phyloP scores from a whole-genome alignment of 2,329 filamentous ascomycete species.

The Colletotrichum kahawae region DNA sequence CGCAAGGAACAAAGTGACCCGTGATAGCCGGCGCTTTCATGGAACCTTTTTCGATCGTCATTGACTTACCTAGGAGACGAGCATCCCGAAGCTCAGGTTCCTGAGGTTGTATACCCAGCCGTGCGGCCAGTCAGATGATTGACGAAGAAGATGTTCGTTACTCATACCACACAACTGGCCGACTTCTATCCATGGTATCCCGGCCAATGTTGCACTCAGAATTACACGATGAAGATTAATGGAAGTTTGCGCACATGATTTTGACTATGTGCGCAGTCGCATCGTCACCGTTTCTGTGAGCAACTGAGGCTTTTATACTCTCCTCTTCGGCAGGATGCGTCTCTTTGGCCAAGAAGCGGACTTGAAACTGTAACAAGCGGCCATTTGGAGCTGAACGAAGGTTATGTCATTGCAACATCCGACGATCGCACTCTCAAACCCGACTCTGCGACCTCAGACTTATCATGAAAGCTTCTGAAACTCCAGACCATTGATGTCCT shows the following conservation, averaged over 20 bases:
- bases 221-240: not conserved
- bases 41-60: not conserved
- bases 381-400: not conserved
- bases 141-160: not conserved
- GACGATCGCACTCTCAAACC: not conserved
- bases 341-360: not conserved
- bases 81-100: not conserved
- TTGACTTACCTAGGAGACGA: not conserved
- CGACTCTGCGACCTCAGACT: not conserved
- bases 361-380: rapidly evolving
- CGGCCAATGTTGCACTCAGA: not conserved
- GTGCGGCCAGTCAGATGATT: not conserved
- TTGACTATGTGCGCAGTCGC: not conserved
- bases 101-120: not conserved
- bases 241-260: not conserved
- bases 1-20: not conserved
- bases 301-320: rapidly evolving
- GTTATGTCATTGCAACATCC: not conserved
- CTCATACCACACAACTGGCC: not conserved
- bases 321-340: rapidly evolving
- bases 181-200: not conserved
- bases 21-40: not conserved
- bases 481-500: not conserved
- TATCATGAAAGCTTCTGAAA: too few relatives aligned
- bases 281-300: not conserved